These are phyloP conservation scores for Juglanconis juglandina DNA, from an alignment of 2,329 filamentous ascomycete genomes.

Conservation along the genomic window DNA sequence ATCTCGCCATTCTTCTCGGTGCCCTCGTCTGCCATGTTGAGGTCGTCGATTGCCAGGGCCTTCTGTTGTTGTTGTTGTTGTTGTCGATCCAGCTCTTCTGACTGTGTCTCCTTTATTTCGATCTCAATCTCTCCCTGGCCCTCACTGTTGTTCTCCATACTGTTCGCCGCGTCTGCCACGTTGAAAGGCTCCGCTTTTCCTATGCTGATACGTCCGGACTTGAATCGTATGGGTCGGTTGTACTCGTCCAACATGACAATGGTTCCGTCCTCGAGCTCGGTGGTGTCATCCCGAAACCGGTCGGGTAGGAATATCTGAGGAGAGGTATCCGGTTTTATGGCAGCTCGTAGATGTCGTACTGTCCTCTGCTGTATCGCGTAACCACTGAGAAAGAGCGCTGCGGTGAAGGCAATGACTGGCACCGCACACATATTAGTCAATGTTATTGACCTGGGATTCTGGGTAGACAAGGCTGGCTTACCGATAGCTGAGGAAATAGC, in stretches of 20 bases:
- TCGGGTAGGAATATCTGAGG: conserved; percentile 51
- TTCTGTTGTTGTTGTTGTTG: conserved; percentile 22
- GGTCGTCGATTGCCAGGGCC: conserved; percentile 1
- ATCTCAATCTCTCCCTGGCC: conserved; percentile 10
- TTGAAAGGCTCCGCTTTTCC: neutral
- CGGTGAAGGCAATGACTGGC: conserved; percentile 71
- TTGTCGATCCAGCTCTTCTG: conserved; percentile 7
- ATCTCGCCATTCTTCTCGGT: neutral
- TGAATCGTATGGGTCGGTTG: conserved; percentile 30
- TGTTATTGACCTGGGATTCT: conserved; percentile 2
- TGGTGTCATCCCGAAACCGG: conserved; percentile 43
- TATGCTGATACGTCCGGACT: conserved; percentile 19
- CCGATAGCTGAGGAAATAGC: conserved; percentile 61
- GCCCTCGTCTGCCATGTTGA: neutral
- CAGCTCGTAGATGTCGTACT: conserved; percentile 70
- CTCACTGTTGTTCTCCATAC: conserved; percentile 19
- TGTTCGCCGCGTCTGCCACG: neutral
- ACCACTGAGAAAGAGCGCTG: conserved; percentile 80
- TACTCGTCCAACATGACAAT: conserved; percentile 44
- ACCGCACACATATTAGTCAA: conserved; percentile 9
- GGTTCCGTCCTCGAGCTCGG: conserved; percentile 45
- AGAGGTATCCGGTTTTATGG: conserved; percentile 55
- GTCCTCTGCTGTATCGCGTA: conserved; percentile 87
- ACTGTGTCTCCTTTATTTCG: conserved; percentile 17
- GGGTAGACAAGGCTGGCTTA: conserved; percentile 36